Percentiles rank a stretch among this genome's conserved stretches.
These are phyloP conservation scores for Solanum hybrid DNA, from an alignment of 305 asterid species.

Conservation along the genomic window DNA sequence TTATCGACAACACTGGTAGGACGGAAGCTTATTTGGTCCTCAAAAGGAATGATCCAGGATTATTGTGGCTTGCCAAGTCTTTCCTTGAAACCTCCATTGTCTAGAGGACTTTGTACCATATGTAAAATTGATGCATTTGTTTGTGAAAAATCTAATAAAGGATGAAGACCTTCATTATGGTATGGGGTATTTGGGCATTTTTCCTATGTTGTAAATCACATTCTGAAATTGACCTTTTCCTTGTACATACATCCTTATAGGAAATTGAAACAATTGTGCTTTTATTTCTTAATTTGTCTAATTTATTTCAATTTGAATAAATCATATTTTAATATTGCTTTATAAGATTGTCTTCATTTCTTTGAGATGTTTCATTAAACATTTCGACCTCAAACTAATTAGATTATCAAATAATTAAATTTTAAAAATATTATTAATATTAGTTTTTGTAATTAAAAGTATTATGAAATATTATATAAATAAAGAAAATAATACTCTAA, in stretches of 20 bases:
- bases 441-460: too few relatives aligned
- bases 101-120: background rate
- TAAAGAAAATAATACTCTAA: too few relatives aligned
- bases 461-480: too few relatives aligned
- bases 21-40: slow-evolving; percentile 46
- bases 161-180: background rate
- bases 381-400: too few relatives aligned
- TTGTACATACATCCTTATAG: background rate
- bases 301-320: too few relatives aligned
- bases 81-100: slow-evolving; percentile 39
- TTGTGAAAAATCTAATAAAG: background rate
- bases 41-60: slow-evolving; percentile 77
- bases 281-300: too few relatives aligned
- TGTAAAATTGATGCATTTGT: background rate
- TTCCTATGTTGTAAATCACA: background rate
- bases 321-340: too few relatives aligned
- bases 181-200: background rate
- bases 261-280: background rate
- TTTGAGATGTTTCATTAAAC: too few relatives aligned
- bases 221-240: background rate
- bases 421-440: too few relatives aligned
- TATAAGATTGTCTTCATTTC: too few relatives aligned
- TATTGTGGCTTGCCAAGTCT: slow-evolving; percentile 87
- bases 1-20: slow-evolving; percentile 37
- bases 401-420: too few relatives aligned